Evolutionary conservation across 2,329 filamentous ascomycete species (phyloP).

Genomic region (Intubia oerlemansii): DNA sequence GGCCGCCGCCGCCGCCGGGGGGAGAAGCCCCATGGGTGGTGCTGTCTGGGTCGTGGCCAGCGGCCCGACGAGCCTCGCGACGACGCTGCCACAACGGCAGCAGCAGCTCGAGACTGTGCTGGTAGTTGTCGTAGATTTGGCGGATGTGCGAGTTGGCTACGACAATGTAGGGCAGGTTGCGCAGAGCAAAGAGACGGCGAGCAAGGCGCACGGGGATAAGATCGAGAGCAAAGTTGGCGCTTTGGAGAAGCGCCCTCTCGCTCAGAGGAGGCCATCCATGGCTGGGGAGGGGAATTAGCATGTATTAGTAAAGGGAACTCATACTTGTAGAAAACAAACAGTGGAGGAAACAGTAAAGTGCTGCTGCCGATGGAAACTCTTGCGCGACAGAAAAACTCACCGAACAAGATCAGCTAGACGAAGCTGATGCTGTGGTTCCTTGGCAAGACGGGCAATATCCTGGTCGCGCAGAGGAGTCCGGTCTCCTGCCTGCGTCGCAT

Average conservation of each 20-base stretch:
- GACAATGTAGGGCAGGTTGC: constrained; percentile 90
- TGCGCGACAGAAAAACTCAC: no score
- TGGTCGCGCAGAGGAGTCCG: constrained; percentile 29
- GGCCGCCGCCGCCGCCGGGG: not conserved
- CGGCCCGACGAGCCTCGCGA: not conserved
- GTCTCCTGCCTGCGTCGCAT: not conserved
- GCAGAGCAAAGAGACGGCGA: constrained; percentile 78
- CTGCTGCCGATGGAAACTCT: no score
- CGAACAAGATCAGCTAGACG: constrained; percentile 77
- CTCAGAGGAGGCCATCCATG: constrained; percentile 71
- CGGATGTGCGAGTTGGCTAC: constrained; percentile 94
- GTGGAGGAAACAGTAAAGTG: no score
- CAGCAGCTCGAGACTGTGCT: constrained; percentile 78
- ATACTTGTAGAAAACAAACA: no score
- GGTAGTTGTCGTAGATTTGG: constrained; percentile 88
- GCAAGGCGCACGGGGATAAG: constrained; percentile 83
- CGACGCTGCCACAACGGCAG: constrained; percentile 51
- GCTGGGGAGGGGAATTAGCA: no score
- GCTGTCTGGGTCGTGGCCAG: no score
- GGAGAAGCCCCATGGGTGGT: no score
- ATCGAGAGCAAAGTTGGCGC: constrained; percentile 87
- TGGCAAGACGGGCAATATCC: constrained; percentile 60
- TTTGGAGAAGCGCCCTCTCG: constrained; percentile 58
- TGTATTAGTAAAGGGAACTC: no score
- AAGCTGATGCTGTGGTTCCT: constrained; percentile 56